Conservation (phyloP, 352 stramenopile species). For the Hyaloperonospora brassicae region DNA sequence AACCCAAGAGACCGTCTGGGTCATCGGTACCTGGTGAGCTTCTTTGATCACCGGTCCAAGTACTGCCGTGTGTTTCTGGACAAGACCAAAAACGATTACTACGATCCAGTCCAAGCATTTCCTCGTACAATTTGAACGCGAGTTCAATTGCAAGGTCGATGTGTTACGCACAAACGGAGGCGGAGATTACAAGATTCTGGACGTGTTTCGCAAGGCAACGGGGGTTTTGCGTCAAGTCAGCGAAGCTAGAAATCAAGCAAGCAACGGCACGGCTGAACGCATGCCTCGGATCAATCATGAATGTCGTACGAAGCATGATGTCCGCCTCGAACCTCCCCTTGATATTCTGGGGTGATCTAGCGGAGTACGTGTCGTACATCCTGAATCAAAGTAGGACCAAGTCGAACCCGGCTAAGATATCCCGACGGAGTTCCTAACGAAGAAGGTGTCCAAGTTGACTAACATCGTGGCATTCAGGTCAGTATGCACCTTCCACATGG, state of each 20-base stretch:
- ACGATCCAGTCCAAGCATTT: neutral
- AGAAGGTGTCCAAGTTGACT: too few relatives aligned
- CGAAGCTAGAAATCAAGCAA: too few relatives aligned
- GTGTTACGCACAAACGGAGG: neutral
- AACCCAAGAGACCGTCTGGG: neutral
- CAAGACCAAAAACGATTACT: neutral
- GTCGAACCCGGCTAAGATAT: too few relatives aligned
- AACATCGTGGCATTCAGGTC: too few relatives aligned
- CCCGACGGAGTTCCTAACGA: too few relatives aligned
- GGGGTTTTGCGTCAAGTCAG: neutral
- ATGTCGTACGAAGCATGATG: too few relatives aligned
- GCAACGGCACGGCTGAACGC: neutral
- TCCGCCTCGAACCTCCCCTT: too few relatives aligned
- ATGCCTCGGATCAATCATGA: neutral
- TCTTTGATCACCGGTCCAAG: neutral
- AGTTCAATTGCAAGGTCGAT: neutral
- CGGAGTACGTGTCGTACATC: too few relatives aligned
- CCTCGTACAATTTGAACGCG: neutral
- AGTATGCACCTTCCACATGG: too few relatives aligned
- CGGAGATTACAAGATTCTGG: neutral
- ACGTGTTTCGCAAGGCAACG: neutral
- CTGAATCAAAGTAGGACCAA: too few relatives aligned
- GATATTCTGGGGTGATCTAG: too few relatives aligned
- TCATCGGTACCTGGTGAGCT: neutral
- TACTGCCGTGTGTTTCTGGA: neutral